Conservation (phyloP, 2,329 filamentous ascomycete genomes). For the Clonostachys sp. region DNA sequence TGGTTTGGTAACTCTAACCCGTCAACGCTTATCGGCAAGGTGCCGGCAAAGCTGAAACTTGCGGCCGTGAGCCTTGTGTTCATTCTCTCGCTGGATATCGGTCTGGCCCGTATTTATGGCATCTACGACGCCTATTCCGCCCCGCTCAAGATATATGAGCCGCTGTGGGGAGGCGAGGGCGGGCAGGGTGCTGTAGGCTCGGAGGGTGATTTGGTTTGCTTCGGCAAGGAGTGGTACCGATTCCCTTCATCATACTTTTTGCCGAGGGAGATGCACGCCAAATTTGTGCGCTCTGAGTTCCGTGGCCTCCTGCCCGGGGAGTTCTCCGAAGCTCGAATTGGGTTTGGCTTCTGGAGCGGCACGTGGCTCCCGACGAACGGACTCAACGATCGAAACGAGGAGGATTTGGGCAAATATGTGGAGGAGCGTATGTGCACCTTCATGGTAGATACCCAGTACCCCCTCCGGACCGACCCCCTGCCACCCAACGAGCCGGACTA, state of each 20-base stretch:
- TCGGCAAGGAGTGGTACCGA: constrained; percentile 97
- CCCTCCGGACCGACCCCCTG: constrained; percentile 38
- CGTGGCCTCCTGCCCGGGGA: constrained; percentile 84
- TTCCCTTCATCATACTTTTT: constrained; percentile 93
- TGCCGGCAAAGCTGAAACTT: constrained; percentile 74
- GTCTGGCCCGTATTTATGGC: constrained; percentile 69
- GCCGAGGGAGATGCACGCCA: constrained; percentile 75
- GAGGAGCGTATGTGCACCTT: constrained; percentile 74
- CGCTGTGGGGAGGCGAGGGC: constrained; percentile 52
- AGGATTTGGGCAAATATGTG: constrained; percentile 83
- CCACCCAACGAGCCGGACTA: constrained; percentile 78
- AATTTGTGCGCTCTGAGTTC: constrained; percentile 90
- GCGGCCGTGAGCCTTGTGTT: constrained; percentile 54
- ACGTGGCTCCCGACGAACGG: constrained; percentile 77
- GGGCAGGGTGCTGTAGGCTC: constrained; percentile 45
- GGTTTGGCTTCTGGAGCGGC: constrained; percentile 73
- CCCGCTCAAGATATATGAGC: constrained; percentile 66
- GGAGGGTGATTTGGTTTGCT: constrained; percentile 70
- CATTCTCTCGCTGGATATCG: constrained; percentile 59
- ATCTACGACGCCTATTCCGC: constrained; percentile 80
- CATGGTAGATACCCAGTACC: constrained; percentile 82
- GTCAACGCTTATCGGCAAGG: constrained; percentile 61
- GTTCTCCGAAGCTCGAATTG: constrained; percentile 69
- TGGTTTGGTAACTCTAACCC: constrained; percentile 69
- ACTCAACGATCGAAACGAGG: constrained; percentile 88